phyloP scores from a whole-genome alignment of 106 monocot species.

The Gastrodia elata region DNA sequence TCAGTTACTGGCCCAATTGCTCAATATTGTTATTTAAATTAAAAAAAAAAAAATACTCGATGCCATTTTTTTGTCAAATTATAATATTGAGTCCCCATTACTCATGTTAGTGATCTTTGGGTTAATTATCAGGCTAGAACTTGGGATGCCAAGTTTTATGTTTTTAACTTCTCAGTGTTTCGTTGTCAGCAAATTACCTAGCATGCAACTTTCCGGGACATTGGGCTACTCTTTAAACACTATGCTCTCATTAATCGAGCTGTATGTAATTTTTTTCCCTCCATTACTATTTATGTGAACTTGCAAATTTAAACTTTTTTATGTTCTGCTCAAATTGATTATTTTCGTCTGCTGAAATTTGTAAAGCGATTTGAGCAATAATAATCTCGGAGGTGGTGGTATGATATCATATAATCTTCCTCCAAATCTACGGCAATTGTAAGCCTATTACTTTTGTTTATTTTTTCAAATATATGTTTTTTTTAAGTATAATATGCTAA shows the following conservation, averaged over 20 bases:
- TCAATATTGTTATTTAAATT: no score
- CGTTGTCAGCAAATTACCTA: conserved; percentile 42
- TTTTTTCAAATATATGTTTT: background rate
- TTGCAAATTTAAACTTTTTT: background rate
- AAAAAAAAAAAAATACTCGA: no score
- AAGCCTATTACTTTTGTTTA: conserved; percentile 14
- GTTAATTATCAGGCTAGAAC: no score
- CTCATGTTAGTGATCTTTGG: no score
- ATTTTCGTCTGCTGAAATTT: conserved; percentile 4
- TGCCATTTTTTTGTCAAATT: no score
- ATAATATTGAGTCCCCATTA: no score
- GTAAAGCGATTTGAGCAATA: conserved; percentile 64
- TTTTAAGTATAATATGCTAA: background rate
- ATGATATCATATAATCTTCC: conserved; percentile 60
- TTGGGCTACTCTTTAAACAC: conserved; percentile 41
- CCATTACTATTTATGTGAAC: background rate
- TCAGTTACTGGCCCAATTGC: no score
- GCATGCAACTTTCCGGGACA: conserved; percentile 39
- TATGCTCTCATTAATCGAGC: conserved; percentile 38
- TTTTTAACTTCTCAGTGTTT: no score
- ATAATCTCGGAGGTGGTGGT: conserved; percentile 43
- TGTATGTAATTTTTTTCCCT: conserved; percentile 27
- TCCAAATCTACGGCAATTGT: conserved; percentile 49
- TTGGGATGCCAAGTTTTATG: no score
- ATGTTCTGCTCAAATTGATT: conserved; percentile 2